Base-by-base conservation (phyloP, 306 rosid species). In the Rubus idaeus region DNA sequence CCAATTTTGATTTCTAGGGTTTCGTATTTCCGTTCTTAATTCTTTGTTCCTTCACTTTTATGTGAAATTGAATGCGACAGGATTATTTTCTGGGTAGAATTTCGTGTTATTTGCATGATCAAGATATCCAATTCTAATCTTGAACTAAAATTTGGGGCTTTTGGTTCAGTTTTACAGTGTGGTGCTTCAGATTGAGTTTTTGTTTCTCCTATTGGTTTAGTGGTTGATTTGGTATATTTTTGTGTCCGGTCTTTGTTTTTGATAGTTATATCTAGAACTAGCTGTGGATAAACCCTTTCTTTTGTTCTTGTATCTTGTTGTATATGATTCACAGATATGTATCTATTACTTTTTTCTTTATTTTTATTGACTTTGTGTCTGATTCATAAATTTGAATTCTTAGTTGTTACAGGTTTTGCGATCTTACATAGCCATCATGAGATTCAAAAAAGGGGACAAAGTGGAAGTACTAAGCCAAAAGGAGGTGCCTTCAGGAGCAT, bases 401-500 rank as follows among this genome's bases (percentile, higher is more conserved):
- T 77, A 57, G 66, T 47, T 79, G 78, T 75, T 13, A 35, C 87
- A 88, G 96, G 82, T 71, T 78, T 47, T 11, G 23, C 17, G 37
- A 47, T 77, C 45, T 14, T 42, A 65, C 63, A 61, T 70, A 56
- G 60, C 70, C 57, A 80, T 35, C 68, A 94, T 94, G 98, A 88
- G 88, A 78, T 77, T 91, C 73, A 82, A 64, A 58, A 91, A 88
- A 65, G 90, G 96, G 58, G 82, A 80, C 75, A 81, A 77, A 79
- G 98, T 94, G 60, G 99, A 91, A 91, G 85, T 95, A 80, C 83
- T 85, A 61, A 82, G 80, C 83, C 80, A 81, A 10, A 75, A 82
- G 3, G 89, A 84, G 64, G 73, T 70, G 23, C 83, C 86, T 23
- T 61, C 69, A 23, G 87, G 84, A 18, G 91, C 89, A 30, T 92